These are phyloP conservation scores for Wickerhamiella brachini DNA, from an alignment of 805 yeast genomes.

Conservation along the genomic window DNA sequence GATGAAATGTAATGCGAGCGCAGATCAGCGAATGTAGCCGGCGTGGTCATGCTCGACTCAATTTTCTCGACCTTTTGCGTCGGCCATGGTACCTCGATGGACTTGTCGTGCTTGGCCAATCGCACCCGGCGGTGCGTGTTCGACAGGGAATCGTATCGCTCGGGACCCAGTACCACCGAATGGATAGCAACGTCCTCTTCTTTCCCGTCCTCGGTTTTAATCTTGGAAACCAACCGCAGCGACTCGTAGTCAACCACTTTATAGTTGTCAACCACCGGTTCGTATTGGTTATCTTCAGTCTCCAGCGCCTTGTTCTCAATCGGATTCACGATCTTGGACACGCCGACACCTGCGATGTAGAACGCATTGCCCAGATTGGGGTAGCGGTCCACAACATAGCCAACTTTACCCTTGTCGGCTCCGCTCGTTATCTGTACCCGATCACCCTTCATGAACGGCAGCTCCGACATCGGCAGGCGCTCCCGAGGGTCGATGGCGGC, in stretches of 20 bases:
- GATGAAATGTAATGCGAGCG: constrained; percentile 65
- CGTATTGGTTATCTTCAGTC: constrained; percentile 38
- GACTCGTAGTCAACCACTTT: constrained; percentile 43
- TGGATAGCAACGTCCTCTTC: constrained; percentile 67
- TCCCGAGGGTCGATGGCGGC: constrained; percentile 11
- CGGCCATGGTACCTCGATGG: constrained; percentile 82
- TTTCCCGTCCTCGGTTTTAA: constrained; percentile 49
- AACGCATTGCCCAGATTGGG: constrained; percentile 49
- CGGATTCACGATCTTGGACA: constrained; percentile 52
- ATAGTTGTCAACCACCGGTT: constrained; percentile 63
- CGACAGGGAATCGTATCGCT: constrained; percentile 60
- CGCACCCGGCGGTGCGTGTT: constrained; percentile 65
- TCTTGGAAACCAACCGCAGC: constrained; percentile 65
- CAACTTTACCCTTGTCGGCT: constrained; percentile 55
- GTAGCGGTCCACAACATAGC: constrained; percentile 44
- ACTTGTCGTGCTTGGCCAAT: constrained; percentile 54
- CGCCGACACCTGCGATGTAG: constrained; percentile 52
- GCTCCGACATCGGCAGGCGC: constrained; percentile 13
- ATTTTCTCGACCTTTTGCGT: constrained; percentile 33
- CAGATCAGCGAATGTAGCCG: constrained; percentile 42
- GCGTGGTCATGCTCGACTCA: constrained; percentile 48
- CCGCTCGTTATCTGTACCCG: constrained; percentile 31
- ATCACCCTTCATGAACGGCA: constrained; percentile 19
- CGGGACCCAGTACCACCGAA: constrained; percentile 50
- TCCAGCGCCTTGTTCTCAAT: constrained; percentile 48